A percentile compares a stretch with the other conserved stretches of the same genome.
Evolutionary conservation across 2,329 filamentous ascomycete genomes (phyloP).

Genomic region (Phialophora verrucosa): DNA sequence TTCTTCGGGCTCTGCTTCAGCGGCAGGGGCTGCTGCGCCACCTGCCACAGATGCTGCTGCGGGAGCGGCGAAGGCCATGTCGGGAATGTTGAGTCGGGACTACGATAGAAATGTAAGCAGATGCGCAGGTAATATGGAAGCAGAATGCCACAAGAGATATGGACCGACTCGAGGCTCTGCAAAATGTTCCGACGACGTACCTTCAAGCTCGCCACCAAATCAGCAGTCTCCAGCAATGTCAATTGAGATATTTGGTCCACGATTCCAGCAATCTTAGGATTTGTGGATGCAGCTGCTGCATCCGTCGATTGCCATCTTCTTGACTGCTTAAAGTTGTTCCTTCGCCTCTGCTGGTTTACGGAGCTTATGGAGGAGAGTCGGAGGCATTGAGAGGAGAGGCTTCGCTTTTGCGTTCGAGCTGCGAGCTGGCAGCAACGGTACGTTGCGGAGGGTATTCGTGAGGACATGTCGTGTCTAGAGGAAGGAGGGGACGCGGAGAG

Average conservation of each 20-base stretch:
- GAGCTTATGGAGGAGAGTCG: slow-evolving; percentile 49
- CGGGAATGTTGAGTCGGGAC: slow-evolving; percentile 95
- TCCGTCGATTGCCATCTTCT: slow-evolving; percentile 91
- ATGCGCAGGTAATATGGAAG: not conserved
- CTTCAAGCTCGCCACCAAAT: slow-evolving; percentile 93
- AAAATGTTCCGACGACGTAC: slow-evolving; percentile 55
- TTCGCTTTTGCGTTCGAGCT: slow-evolving; percentile 40
- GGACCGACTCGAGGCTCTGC: not conserved
- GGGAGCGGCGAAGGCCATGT: slow-evolving; percentile 91
- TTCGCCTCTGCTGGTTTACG: slow-evolving; percentile 47
- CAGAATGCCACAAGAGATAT: not conserved
- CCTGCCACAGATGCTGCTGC: slow-evolving; percentile 67
- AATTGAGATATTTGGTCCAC: slow-evolving; percentile 99
- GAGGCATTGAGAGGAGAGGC: slow-evolving; percentile 43
- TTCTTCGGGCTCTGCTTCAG: slow-evolving; percentile 70
- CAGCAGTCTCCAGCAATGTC: slow-evolving; percentile 95
- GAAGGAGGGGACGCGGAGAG: not conserved
- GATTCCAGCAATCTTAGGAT: slow-evolving; percentile 91
- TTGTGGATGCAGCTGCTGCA: slow-evolving; percentile 65
- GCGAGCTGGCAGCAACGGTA: slow-evolving; percentile 34
- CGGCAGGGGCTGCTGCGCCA: slow-evolving; percentile 64
- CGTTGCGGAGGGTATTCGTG: slow-evolving; percentile 24
- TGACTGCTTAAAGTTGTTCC: slow-evolving; percentile 45
- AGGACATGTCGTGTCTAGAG: slow-evolving; percentile 25
- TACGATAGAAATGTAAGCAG: slow-evolving; percentile 48